Conservation (phyloP, 176 grass and related monocot genomes). For the barley (Hordeum vulgare) region MorexV3_pseudomolecules_assembly NC_058523.1:66995643-66996142, state of each 20-base stretch:
- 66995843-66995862: conserved; percentile 33
- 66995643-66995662: no score
- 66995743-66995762: not conserved
- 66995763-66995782: conserved; percentile 39
- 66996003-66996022: conserved; percentile 58
- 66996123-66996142: not conserved
- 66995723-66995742: not conserved
- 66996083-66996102: conserved; percentile 1
- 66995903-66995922: not conserved
- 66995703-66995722: no score
- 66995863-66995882: conserved; percentile 10
- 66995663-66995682: no score
- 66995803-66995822: not conserved
- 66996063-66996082: conserved; percentile 27
- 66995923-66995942: not conserved
- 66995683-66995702: no score
- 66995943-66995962: not conserved
- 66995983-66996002: not conserved
- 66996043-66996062: conserved; percentile 11
- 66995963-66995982: not conserved
- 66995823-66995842: not conserved
- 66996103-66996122: not conserved
- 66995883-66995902: not conserved
- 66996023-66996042: conserved; percentile 55
- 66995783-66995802: not conserved